These are phyloP conservation scores for Tolypocladium amazonense DNA, from an alignment of 2,329 filamentous ascomycete genomes.

Conservation along the genomic window DNA sequence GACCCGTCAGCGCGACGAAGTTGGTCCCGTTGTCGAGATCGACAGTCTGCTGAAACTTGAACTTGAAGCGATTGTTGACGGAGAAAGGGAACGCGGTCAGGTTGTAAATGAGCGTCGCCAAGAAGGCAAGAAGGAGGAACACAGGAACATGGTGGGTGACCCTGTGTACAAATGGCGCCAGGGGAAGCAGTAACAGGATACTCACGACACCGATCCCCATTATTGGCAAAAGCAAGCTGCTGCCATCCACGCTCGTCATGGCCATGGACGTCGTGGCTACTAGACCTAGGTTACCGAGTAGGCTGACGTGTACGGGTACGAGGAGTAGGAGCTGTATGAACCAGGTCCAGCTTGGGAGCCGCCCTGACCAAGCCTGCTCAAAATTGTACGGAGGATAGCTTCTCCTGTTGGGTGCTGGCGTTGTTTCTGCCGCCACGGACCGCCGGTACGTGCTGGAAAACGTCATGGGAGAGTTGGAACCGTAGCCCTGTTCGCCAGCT, in stretches of 20 bases:
- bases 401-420: conserved; percentile 12
- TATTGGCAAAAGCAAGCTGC: conserved; percentile 60
- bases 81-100: conserved; percentile 84
- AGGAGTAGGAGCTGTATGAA: conserved; percentile 73
- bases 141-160: conserved; percentile 73
- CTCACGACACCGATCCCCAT: conserved; percentile 56
- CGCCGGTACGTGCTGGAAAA: conserved; percentile 47
- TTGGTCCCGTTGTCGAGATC: conserved; percentile 66
- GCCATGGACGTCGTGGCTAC: conserved; percentile 60
- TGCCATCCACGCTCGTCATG: conserved; percentile 81
- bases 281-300: conserved; percentile 68
- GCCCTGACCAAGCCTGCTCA: conserved; percentile 80
- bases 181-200: conserved; percentile 62
- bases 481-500: conserved; percentile 20
- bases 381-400: conserved; percentile 41
- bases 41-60: conserved; percentile 75
- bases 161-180: conserved; percentile 78
- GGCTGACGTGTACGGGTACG: conserved; percentile 65
- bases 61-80: conserved; percentile 65
- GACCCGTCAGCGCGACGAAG: conserved; percentile 56
- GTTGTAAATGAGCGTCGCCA: conserved; percentile 75
- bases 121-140: conserved; percentile 62
- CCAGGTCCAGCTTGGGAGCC: conserved; percentile 78
- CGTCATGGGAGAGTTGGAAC: conserved; percentile 31
- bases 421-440: conserved; percentile 23